Conservation (phyloP, 2,329 filamentous ascomycete species). For the Alternaria consortialis region DNA sequence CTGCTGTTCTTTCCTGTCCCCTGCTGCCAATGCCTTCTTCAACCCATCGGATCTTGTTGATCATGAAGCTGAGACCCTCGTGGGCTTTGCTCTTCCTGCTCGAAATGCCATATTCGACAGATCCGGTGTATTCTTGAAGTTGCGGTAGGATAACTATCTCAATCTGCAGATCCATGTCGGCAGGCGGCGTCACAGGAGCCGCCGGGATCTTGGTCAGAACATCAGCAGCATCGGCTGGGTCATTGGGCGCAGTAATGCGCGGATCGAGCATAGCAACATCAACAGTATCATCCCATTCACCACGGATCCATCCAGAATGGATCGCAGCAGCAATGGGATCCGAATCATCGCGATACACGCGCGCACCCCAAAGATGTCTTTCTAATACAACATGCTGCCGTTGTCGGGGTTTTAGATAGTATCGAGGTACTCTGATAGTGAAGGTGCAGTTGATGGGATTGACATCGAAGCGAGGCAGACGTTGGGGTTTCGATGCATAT, state of each 20-base stretch:
- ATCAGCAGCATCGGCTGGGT: conserved; percentile 55
- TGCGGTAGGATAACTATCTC: conserved; percentile 84
- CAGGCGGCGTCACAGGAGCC: conserved; percentile 69
- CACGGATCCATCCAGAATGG: conserved; percentile 89
- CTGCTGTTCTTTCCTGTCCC: conserved; percentile 50
- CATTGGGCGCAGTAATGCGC: conserved; percentile 57
- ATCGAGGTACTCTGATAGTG: conserved; percentile 84
- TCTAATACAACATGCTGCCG: conserved; percentile 85
- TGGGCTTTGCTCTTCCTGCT: conserved; percentile 84
- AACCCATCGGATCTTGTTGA: conserved; percentile 84
- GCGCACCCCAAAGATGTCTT: conserved; percentile 88
- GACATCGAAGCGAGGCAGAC: conserved; percentile 77
- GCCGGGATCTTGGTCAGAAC: conserved; percentile 51
- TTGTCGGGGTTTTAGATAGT: conserved; percentile 73
- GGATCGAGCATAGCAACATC: conserved; percentile 72
- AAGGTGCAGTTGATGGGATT: conserved; percentile 86
- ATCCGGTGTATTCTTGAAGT: conserved; percentile 77
- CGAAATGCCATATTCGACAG: conserved; percentile 80
- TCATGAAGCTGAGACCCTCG: conserved; percentile 89
- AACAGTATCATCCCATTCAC: conserved; percentile 83
- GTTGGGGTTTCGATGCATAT: conserved; percentile 70
- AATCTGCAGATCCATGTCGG: conserved; percentile 83
- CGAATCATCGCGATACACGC: conserved; percentile 95
- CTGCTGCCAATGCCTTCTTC: conserved; percentile 68
- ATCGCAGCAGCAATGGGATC: conserved; percentile 93